phyloP scores from a whole-genome alignment of 140 eudicot genomes.

The Ambrosia hybrid region DNA sequence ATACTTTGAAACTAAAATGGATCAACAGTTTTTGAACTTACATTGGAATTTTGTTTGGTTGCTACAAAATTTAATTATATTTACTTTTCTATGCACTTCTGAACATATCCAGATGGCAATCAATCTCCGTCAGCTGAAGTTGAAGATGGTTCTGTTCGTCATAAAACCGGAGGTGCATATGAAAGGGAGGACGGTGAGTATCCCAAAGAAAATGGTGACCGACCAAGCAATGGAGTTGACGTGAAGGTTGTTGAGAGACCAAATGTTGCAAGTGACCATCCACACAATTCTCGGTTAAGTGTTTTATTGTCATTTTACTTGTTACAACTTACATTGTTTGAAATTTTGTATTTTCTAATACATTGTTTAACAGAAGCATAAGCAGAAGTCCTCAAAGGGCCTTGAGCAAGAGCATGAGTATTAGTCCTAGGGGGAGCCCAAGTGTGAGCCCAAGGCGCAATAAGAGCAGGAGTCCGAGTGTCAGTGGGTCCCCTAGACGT shows the following conservation, averaged over 20 bases:
- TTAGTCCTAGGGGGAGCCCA: constrained; percentile 65
- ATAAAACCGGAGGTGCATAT: constrained; percentile 37
- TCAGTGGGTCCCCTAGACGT: constrained; percentile 46
- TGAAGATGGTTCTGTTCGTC: constrained; percentile 43
- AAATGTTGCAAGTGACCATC: constrained; percentile 51
- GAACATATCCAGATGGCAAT: constrained; percentile 40
- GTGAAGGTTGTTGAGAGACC: constrained; percentile 53
- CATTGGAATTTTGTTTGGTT: neutral
- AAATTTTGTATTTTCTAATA: no score
- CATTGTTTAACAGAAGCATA: constrained; percentile 58
- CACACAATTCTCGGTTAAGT: no score
- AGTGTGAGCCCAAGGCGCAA: constrained; percentile 57
- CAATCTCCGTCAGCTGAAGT: constrained; percentile 52
- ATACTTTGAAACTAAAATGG: neutral
- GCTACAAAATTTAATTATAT: neutral
- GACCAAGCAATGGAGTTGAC: constrained; percentile 63
- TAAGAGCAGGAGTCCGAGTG: constrained; percentile 67
- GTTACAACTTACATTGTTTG: no score
- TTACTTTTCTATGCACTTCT: neutral
- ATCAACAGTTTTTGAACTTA: neutral
- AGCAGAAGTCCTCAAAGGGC: constrained; percentile 69
- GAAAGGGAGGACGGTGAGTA: constrained; percentile 74
- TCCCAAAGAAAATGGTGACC: constrained; percentile 81
- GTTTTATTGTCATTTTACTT: no score
- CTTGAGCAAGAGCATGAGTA: constrained; percentile 84